Conservation (phyloP, 306 rosid species). For the Citrullus mucosospermus region DNA sequence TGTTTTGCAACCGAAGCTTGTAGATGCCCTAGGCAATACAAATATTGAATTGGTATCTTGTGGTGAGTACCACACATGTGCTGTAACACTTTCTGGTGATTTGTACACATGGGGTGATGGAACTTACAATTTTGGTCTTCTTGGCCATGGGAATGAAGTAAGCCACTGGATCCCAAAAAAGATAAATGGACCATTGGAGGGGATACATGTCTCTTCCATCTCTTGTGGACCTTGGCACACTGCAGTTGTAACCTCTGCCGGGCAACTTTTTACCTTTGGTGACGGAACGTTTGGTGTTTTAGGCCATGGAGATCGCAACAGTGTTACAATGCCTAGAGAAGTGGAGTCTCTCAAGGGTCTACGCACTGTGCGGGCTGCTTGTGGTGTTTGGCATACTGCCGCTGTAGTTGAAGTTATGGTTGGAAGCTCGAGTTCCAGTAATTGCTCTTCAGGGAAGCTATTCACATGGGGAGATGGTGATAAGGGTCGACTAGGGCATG, state of each 20-base stretch:
- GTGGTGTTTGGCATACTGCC: constrained; percentile 99
- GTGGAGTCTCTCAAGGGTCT: constrained; percentile 97
- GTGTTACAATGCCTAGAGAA: constrained; percentile 85
- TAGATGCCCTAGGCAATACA: constrained; percentile 71
- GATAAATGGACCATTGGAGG: constrained; percentile 93
- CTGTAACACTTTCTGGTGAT: constrained; percentile 94
- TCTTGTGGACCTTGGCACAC: constrained; percentile 99
- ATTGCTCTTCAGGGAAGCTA: constrained; percentile 93
- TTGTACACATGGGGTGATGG: constrained; percentile 98
- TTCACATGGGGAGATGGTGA: constrained; percentile 99
- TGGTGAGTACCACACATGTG: constrained; percentile 98
- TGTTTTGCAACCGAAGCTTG: constrained; percentile 83
- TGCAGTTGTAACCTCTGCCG: constrained; percentile 93
- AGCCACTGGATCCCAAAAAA: constrained; percentile 98
- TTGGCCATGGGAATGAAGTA: constrained; percentile 97
- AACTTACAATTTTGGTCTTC: constrained; percentile 81
- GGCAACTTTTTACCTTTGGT: constrained; percentile 92
- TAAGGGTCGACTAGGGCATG: constrained; percentile 97
- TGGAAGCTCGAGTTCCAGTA: constrained; percentile 91
- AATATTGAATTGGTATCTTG: constrained; percentile 96
- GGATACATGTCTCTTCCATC: constrained; percentile 86
- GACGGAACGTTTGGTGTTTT: constrained; percentile 97
- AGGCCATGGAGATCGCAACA: constrained; percentile 85
- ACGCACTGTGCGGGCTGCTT: constrained; percentile 91
- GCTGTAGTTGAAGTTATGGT: constrained; percentile 99